These are phyloP conservation scores for Strobilomyces echinocephalus DNA, from an alignment of 768 basidiomycete species.

Conservation along the genomic window DNA sequence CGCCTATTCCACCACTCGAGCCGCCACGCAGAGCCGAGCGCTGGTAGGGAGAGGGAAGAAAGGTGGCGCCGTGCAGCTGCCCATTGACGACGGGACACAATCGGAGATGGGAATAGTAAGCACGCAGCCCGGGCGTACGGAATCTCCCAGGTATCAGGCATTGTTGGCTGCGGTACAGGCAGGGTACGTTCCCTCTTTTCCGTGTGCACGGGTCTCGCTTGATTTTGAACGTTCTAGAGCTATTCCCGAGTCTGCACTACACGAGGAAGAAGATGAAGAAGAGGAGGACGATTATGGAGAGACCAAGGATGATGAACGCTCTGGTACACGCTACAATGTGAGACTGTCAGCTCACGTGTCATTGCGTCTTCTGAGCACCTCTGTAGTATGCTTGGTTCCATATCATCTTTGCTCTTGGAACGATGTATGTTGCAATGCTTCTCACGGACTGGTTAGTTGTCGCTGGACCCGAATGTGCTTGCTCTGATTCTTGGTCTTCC, in stretches of 20 bases:
- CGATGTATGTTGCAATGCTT: slow-evolving; percentile 98
- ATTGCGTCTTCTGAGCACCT: background rate
- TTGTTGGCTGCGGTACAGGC: slow-evolving; percentile 93
- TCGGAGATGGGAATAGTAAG: slow-evolving; percentile 75
- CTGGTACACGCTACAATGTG: slow-evolving; percentile 93
- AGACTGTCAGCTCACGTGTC: slow-evolving; percentile 20
- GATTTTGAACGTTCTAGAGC: slow-evolving; percentile 44
- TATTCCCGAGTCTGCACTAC: slow-evolving; percentile 86
- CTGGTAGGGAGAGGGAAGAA: slow-evolving; percentile 72
- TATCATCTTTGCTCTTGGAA: slow-evolving; percentile 89
- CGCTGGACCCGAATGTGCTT: background rate
- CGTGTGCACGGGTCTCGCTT: background rate
- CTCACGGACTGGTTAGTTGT: slow-evolving; percentile 88
- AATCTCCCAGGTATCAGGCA: slow-evolving; percentile 90
- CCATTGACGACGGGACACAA: slow-evolving; percentile 49
- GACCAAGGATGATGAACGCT: slow-evolving; percentile 84
- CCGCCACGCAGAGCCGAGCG: slow-evolving; percentile 92
- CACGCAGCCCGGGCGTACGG: slow-evolving; percentile 77
- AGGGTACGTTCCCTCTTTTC: slow-evolving; percentile 50
- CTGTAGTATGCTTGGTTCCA: slow-evolving; percentile 97
- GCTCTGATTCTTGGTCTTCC: slow-evolving; percentile 1
- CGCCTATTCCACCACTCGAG: slow-evolving; percentile 93
- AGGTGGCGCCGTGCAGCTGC: slow-evolving; percentile 58
- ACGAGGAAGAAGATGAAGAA: slow-evolving; percentile 80
- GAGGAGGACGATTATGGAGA: slow-evolving; percentile 70